Base-by-base conservation (phyloP, 2,329 filamentous ascomycete genomes). In the Xylaria sp. region DNA sequence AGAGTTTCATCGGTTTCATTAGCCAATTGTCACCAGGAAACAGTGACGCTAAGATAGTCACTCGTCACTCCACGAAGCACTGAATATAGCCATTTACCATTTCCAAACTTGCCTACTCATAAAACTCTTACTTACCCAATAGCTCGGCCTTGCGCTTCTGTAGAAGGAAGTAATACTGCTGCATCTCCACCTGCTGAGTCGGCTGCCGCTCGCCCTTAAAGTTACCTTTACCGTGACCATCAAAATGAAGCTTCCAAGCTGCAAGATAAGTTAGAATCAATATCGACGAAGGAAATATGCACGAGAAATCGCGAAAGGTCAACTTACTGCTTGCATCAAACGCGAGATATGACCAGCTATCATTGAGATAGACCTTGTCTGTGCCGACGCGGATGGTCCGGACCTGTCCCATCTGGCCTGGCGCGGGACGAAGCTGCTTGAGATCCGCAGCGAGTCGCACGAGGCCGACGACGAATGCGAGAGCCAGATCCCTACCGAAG, bases 281-380 rank as follows among this genome's bases (percentile, higher is more conserved):
- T 46, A n/a, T 48, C 39, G 4, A 3, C 20, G 9, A 15, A 20
- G 15, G 23, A 5, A 59, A n/a, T 1, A 46, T 10, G 7, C 15
- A 10, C 23, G 3, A 58, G 7, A 48, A 46, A 15, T 15, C 8
- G 8, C 7, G 39, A 31, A 51, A 54, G 23, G 5, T 0, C 34
- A 48, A 80, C 82, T 81, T 81, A 85, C 84, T 84, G 69, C 80
- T 84, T 1, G 82, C 80, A 69, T 85, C 82, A 15, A 81, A 81
- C 39, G 77, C 77, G 18, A 85, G 79, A 56, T 81, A 82, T 0
- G 83, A 84, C 82, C 84, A 85, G 71, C 81, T 84, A 55, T 85
- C 83, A 65, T 84, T 84, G 23, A 85, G 79, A 64, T 84, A 85
- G 9, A 78, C 79, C 71, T 81, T 82, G 70, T 84, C 79, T 0